Percentiles rank a stretch among this genome's conserved stretches.
Evolutionary conservation across 1,284 basidiomycete species (phyloP).

Genomic region (Pyrrhoderma lamaoense): DNA sequence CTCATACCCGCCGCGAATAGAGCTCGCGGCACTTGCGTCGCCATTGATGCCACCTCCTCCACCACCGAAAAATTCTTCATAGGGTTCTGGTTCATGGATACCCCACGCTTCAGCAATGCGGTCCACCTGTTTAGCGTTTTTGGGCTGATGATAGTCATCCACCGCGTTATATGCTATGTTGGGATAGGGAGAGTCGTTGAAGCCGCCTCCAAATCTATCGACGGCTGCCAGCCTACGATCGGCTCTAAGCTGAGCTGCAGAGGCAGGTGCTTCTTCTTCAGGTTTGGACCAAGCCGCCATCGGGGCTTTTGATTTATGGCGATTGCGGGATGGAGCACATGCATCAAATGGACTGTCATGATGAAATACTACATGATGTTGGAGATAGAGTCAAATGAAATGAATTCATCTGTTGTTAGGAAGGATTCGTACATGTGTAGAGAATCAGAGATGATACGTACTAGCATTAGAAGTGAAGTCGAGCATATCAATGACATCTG

Average conservation of each 20-base stretch:
- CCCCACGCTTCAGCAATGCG: constrained; percentile 83
- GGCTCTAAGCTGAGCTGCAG: constrained; percentile 28
- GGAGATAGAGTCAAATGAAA: constrained; percentile 14
- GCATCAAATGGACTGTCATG: constrained; percentile 86
- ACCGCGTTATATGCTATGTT: constrained; percentile 39
- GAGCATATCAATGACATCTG: constrained; percentile 59
- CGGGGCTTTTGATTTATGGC: constrained; percentile 67
- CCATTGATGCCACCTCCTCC: constrained; percentile 52
- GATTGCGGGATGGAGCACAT: constrained; percentile 79
- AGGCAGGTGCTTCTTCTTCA: constrained; percentile 33
- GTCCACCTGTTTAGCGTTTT: constrained; percentile 63
- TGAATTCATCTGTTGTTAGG: constrained; percentile 10
- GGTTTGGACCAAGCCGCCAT: constrained; percentile 68
- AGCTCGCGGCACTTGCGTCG: constrained; percentile 53
- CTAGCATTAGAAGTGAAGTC: constrained; percentile 68
- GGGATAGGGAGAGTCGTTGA: constrained; percentile 43
- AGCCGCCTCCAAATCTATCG: constrained; percentile 11
- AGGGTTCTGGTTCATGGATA: constrained; percentile 81
- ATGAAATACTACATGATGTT: constrained; percentile 77
- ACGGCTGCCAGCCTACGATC: constrained; percentile 23
- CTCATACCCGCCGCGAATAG: constrained; percentile 45
- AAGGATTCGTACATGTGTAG: constrained; percentile 18
- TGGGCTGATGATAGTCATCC: constrained; percentile 37
- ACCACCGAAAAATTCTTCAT: constrained; percentile 77
- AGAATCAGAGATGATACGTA: constrained; percentile 32